Evolutionary conservation across 2,329 filamentous ascomycete genomes (phyloP).

Genomic region (Sclerotinia spermophila): DNA sequence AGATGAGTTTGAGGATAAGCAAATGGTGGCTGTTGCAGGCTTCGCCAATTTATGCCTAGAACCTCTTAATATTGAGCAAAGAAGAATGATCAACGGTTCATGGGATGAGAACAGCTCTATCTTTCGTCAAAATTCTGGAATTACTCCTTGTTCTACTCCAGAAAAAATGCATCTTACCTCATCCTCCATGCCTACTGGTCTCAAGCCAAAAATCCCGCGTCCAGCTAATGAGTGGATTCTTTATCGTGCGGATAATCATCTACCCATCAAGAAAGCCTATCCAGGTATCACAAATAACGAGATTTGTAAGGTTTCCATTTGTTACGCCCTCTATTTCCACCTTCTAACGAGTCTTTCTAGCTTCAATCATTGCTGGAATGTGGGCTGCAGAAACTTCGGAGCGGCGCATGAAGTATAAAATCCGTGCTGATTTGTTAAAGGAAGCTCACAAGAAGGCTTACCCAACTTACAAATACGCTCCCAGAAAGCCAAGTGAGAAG

Average conservation of each 20-base stretch:
- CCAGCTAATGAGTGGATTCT: constrained; percentile 15
- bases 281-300: constrained; percentile 10
- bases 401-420: not conserved
- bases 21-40: not conserved
- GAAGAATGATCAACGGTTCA: not conserved
- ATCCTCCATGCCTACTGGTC: not conserved
- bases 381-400: constrained; percentile 5
- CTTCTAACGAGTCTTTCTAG: not conserved
- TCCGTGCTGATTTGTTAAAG: not conserved
- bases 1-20: not conserved
- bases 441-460: not conserved
- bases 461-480: constrained; percentile 9
- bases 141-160: not conserved
- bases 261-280: constrained; percentile 5
- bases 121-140: too few relatives aligned
- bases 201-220: constrained; percentile 6
- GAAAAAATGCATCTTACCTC: not conserved
- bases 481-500: constrained; percentile 7
- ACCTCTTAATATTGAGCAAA: not conserved
- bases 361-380: constrained; percentile 11
- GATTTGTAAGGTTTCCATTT: not conserved
- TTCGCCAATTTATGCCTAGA: constrained; percentile 1
- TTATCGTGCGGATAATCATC: constrained; percentile 9
- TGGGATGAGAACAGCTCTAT: not conserved
- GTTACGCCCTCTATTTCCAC: not conserved